phyloP scores from a whole-genome alignment of 768 basidiomycete genomes.

The Tylopilus sp. region DNA sequence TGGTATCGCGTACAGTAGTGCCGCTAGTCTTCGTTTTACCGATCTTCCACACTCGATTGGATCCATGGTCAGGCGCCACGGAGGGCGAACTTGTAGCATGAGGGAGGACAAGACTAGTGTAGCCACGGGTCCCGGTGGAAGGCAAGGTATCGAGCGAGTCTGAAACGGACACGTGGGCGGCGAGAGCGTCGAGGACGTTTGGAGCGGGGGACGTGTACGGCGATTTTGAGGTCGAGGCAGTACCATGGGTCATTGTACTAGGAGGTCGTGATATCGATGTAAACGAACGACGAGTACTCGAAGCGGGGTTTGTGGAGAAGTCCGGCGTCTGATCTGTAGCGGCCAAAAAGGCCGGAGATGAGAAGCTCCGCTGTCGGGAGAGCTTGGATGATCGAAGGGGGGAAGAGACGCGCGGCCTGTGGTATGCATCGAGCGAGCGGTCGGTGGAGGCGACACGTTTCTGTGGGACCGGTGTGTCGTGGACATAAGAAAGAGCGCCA shows the following conservation, averaged over 20 bases:
- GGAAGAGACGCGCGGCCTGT: slow-evolving; percentile 22
- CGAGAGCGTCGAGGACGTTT: slow-evolving; percentile 32
- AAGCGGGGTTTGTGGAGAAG: background rate
- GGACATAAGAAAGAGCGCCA: background rate
- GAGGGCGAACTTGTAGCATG: slow-evolving; percentile 31
- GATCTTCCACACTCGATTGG: slow-evolving; percentile 26
- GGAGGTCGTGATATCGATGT: slow-evolving; percentile 13
- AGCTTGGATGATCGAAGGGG: slow-evolving; percentile 26
- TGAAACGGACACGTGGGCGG: slow-evolving; percentile 29
- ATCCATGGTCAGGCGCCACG: slow-evolving; percentile 6
- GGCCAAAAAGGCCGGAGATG: slow-evolving; percentile 25
- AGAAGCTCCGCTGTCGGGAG: slow-evolving; percentile 29
- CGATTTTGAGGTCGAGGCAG: slow-evolving; percentile 28
- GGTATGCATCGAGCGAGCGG: slow-evolving; percentile 6
- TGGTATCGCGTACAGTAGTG: slow-evolving; percentile 20
- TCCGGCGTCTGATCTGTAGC: slow-evolving; percentile 2
- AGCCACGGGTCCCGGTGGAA: slow-evolving; percentile 58
- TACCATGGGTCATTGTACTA: slow-evolving; percentile 11
- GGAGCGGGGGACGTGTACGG: slow-evolving; percentile 29
- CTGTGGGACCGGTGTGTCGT: slow-evolving; percentile 10
- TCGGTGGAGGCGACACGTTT: slow-evolving; percentile 16
- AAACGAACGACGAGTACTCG: slow-evolving; percentile 9
- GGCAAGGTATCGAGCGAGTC: slow-evolving; percentile 23
- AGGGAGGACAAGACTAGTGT: slow-evolving; percentile 51
- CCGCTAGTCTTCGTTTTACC: slow-evolving; percentile 10